These are phyloP conservation scores for Russula sp. DNA, from an alignment of 768 basidiomycete species.

Conservation along the genomic window DNA sequence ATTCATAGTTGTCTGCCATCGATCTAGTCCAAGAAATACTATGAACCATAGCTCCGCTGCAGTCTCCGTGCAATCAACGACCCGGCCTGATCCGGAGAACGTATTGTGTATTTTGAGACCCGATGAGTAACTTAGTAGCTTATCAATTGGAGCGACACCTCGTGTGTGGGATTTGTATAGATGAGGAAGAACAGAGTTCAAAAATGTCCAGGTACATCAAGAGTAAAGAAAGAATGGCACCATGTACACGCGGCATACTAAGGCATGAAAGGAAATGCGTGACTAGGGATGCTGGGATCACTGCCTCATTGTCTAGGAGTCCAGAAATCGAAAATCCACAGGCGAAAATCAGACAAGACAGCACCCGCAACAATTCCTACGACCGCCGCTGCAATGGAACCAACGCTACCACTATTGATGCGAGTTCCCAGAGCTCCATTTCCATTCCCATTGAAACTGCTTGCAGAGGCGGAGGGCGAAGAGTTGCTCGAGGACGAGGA, in stretches of 20 bases:
- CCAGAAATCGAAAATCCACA: conserved; percentile 9
- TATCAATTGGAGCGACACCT: not conserved
- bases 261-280: not conserved
- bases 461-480: conserved; percentile 6
- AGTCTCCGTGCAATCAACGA: not conserved
- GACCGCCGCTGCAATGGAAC: conserved; percentile 11
- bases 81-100: not conserved
- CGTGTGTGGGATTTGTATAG: not conserved
- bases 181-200: not conserved
- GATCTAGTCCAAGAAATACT: not conserved
- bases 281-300: not conserved
- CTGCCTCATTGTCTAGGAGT: conserved; percentile 8
- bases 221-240: conserved; percentile 4
- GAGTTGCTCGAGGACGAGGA: conserved; percentile 9
- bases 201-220: conserved; percentile 16
- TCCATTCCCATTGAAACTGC: conserved; percentile 18
- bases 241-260: not conserved
- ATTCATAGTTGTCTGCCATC: not conserved
- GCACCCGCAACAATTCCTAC: conserved; percentile 22
- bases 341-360: conserved; percentile 14
- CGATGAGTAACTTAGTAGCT: too few species aligned
- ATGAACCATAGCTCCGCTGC: not conserved
- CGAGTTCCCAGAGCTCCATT: conserved; percentile 10
- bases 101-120: not conserved
- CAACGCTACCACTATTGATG: not conserved